A percentile compares a stretch with the other conserved stretches of the same genome.
phyloP scores from a whole-genome alignment of 192 early-diverging fungal species.

The Spinellus fusiger region DNA sequence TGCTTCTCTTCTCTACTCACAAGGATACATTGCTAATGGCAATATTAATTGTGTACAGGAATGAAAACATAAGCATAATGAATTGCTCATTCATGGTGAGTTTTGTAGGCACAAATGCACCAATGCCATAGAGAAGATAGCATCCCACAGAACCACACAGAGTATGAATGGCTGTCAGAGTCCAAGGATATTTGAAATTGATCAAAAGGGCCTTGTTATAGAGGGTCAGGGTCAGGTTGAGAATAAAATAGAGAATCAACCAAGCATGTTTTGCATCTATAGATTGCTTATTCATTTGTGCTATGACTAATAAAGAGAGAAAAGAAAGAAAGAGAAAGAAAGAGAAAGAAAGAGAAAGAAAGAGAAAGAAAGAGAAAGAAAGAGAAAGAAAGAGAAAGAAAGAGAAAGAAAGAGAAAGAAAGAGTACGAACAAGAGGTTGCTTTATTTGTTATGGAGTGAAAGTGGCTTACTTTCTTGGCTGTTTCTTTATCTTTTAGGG shows the following conservation, averaged over 20 bases:
- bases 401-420: too few species aligned
- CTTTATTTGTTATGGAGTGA: too few species aligned
- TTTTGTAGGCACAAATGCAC: constrained; percentile 30
- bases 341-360: constrained; percentile 2
- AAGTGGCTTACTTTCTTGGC: too few species aligned
- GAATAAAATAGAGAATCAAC: constrained; percentile 48
- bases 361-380: background rate
- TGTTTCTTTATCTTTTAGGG: too few species aligned
- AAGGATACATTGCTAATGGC: constrained; percentile 63
- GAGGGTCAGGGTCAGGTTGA: constrained; percentile 59
- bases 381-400: background rate
- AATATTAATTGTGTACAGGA: constrained; percentile 73
- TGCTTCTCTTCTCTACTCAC: constrained; percentile 22
- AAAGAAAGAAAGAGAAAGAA: constrained; percentile 1
- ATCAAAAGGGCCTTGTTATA: constrained; percentile 61
- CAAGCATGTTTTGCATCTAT: constrained; percentile 26
- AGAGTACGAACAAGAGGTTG: too few species aligned
- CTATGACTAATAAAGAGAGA: background rate
- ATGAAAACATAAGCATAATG: constrained; percentile 54
- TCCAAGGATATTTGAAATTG: constrained; percentile 63
- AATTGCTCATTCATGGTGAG: constrained; percentile 35
- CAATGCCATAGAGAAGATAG: constrained; percentile 24
- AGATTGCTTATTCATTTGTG: background rate
- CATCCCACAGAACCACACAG: constrained; percentile 53
- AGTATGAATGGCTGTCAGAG: constrained; percentile 64